These are phyloP conservation scores for Mallotus repandus DNA, from an alignment of 441 rosid genomes.

Conservation along the genomic window DNA sequence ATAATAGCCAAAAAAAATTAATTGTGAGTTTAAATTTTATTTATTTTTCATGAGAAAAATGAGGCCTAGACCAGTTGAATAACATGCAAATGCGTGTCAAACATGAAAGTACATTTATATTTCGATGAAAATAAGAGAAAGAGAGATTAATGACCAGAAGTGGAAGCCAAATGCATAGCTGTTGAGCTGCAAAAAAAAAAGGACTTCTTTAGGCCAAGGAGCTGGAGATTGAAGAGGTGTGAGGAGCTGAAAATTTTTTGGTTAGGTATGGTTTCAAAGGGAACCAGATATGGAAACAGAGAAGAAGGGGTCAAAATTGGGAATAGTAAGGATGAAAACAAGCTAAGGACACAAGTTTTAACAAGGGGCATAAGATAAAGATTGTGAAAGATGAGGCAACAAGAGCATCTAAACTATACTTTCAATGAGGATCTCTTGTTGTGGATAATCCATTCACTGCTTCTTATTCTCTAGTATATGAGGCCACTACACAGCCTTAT, in stretches of 20 bases:
- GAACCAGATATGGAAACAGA: background rate
- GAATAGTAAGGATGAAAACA: background rate
- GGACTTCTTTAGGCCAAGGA: background rate
- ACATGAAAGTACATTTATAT: background rate
- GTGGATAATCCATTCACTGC: background rate
- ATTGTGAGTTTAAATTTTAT: too few relatives aligned
- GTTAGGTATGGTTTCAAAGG: background rate
- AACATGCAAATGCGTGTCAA: too few relatives aligned
- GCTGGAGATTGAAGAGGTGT: background rate
- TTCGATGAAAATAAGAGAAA: background rate
- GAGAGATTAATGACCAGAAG: slow-evolving; percentile 13
- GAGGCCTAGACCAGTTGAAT: too few relatives aligned
- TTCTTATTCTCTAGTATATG: background rate
- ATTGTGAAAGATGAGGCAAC: slow-evolving; percentile 30
- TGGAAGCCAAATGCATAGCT: slow-evolving; percentile 15
- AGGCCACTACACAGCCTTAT: too few relatives aligned
- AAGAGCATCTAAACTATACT: slow-evolving; percentile 7
- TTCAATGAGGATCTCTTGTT: slow-evolving; percentile 25
- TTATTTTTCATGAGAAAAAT: too few relatives aligned
- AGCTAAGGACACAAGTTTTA: too few relatives aligned
- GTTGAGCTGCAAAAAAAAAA: background rate
- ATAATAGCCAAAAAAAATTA: too few relatives aligned
- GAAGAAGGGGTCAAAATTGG: background rate
- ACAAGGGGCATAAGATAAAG: slow-evolving; percentile 32
- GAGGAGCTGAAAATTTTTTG: too few relatives aligned